These are phyloP conservation scores for Neurospora discreta DNA, from an alignment of 495 filamentous ascomycete species.

Conservation along the genomic window DNA sequence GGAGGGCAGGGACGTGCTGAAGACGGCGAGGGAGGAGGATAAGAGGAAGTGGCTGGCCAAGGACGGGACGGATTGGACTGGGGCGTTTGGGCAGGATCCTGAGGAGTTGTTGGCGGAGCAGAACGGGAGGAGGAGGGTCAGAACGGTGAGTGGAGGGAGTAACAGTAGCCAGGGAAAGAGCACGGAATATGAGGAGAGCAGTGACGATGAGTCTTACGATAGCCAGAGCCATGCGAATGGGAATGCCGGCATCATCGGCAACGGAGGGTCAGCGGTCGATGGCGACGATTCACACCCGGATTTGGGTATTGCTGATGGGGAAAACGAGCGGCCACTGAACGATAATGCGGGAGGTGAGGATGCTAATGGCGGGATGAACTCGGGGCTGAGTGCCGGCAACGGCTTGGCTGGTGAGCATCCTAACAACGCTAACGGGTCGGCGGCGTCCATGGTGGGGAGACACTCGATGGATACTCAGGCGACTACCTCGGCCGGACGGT, in stretches of 20 bases:
- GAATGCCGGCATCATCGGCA: not conserved
- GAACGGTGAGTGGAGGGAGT: constrained; percentile 20
- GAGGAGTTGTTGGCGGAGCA: constrained; percentile 18
- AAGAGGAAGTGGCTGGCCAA: constrained; percentile 66
- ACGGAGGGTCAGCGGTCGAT: constrained; percentile 2
- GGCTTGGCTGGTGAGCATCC: not conserved
- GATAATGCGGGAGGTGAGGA: not conserved
- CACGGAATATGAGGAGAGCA: constrained; percentile 34
- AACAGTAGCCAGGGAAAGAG: constrained; percentile 20
- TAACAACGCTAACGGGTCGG: not conserved
- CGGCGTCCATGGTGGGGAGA: constrained; percentile 2
- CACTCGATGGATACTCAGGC: constrained; percentile 11
- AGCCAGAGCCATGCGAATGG: not conserved
- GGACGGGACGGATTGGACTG: constrained; percentile 77
- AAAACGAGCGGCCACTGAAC: not conserved
- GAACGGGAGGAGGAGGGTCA: constrained; percentile 18
- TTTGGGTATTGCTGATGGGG: constrained; percentile 36
- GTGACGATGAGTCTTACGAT: constrained; percentile 15
- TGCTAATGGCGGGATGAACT: constrained; percentile 2
- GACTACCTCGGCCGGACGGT: constrained; percentile 2
- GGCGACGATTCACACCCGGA: constrained; percentile 22
- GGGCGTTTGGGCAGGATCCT: constrained; percentile 66
- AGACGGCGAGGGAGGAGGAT: constrained; percentile 55
- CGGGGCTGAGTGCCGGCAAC: not conserved
- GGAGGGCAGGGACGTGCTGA: constrained; percentile 68